Percentiles rank a stretch among this genome's conserved stretches.
Conservation (phyloP, 495 filamentous ascomycete species). For the Penicillium steckii region DNA sequence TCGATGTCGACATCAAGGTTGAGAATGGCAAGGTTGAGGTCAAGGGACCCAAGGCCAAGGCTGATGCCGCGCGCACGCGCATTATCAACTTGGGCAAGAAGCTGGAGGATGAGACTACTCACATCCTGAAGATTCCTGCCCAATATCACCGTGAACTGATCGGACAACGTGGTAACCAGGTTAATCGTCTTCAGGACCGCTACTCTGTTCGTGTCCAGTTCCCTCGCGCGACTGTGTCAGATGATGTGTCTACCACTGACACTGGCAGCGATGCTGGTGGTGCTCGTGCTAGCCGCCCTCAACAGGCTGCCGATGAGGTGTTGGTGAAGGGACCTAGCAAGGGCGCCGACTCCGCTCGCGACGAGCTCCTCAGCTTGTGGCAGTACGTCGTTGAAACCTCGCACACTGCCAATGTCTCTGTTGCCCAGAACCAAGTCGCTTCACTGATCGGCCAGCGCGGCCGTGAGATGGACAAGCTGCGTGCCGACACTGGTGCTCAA, state of each 20-base stretch:
- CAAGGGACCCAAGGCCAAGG: constrained; percentile 74
- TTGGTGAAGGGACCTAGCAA: constrained; percentile 85
- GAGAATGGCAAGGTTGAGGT: constrained; percentile 68
- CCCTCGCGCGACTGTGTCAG: constrained; percentile 64
- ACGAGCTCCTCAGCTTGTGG: constrained; percentile 81
- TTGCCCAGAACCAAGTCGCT: constrained; percentile 84
- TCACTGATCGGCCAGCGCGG: constrained; percentile 88
- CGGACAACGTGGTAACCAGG: constrained; percentile 61
- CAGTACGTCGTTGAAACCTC: constrained; percentile 88
- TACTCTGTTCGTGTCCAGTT: constrained; percentile 95
- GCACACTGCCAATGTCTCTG: constrained; percentile 70
- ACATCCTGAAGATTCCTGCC: constrained; percentile 82
- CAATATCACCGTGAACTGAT: constrained; percentile 80
- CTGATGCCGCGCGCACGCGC: constrained; percentile 75
- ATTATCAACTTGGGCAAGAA: constrained; percentile 74
- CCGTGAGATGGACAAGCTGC: constrained; percentile 84
- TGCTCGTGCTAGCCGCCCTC: constrained; percentile 55
- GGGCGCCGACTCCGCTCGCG: constrained; percentile 85
- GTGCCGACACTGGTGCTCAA: constrained; percentile 75
- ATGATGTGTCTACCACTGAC: constrained; percentile 70
- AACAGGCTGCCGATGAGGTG: constrained; percentile 86
- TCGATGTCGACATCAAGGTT: constrained; percentile 95
- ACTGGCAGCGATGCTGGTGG: constrained; percentile 66
- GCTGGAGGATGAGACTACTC: constrained; percentile 82
- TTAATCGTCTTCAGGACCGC: constrained; percentile 71